Base-by-base conservation (phyloP, 2,329 filamentous ascomycete genomes). In the Sporothrix pseudoabietina region DNA sequence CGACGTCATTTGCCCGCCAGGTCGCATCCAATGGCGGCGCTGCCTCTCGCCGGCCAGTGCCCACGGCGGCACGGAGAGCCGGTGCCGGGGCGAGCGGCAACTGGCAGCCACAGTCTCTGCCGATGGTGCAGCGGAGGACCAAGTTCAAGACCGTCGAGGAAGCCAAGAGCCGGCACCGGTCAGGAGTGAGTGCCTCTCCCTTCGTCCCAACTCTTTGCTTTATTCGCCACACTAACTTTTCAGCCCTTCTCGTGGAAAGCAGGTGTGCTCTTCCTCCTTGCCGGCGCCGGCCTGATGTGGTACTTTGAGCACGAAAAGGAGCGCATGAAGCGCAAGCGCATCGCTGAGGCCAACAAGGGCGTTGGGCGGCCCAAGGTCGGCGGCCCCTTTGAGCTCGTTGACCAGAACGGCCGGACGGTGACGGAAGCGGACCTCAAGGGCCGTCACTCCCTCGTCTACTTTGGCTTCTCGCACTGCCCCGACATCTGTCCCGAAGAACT, bases 401-500 rank as follows among this genome's bases (percentile, higher is more conserved):
- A 98, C 83, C 90, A 97, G 78, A 84, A 97, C 75, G 94, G 94
- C 69, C 88, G 90, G 72, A 85, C 86, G 52, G 94, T 97, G 77
- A 92, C 92, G 2, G 91, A 91, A 78, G 87, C 90, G 80, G 90
- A 95, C 81, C 87, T 98, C 85, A 92, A 91, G 85, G 96, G 96
- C 71, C 93, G 92, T 82, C 96, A 97, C 84, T 88, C 89, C 72
- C 82, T 97, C 19, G 90, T 98, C 52, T 99, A 99, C 84, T 99
- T 99, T 81, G 96, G 96, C 79, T 99, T 99, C 87, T 95, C 94
- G 9, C 94, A 98, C 82, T 99, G 96, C 81, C 96, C 96, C 32
- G 96, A 99, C 81, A 99, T 99, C 81, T 99, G 96, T 85, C 96
- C 96, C 47, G 96, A 99, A 80, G 96, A 99, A 84, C 91, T 99